Base-by-base conservation (phyloP, 345 rosid species). In the Populus deltoides region DNA sequence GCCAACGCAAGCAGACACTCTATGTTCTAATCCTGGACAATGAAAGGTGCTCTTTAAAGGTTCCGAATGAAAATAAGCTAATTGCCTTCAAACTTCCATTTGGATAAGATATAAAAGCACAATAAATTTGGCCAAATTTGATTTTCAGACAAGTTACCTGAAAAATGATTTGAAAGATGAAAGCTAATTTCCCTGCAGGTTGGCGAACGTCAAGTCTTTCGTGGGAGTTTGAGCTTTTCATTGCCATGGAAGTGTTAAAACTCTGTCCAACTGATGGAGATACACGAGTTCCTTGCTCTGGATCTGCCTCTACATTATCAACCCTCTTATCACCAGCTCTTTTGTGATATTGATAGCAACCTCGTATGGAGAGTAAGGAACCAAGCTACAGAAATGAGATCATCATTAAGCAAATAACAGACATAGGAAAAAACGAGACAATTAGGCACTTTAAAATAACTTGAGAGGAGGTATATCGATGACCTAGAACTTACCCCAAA, bases 91-190 rank as follows among this genome's bases (percentile, higher is more conserved):
- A 24, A 57, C 9, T 57, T 41, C 45, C 49, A 69, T 69, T 36
- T 43, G 25, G 15, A 35, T 31, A 39, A 24, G 15, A 69, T 12
- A 35, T 10, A 15, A 49, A 71, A 35, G 41, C 3, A 31, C 15
- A 49, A 49, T 27, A 70, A 17, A 17, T 51, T 8, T 33, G 24
- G 25, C 39, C 73, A 53, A n/a, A 24, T 33, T 16, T 16, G 24
- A 63, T 38, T 47, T 20, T 17, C 24, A 22, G 39, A 49, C 25
- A 35, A 73, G 41, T 62, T 84, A 94, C 99, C 98, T 97, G 99
- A 86, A 94, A 97, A 69, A 91, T 78, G 68, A 94, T 87, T 69
- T 94, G 99, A 74, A 97, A 94, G 70, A 86, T 55, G 79, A 87
- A 86, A 29, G 84, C 94, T 92, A 84, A 89, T 69, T 84, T 68